These are phyloP conservation scores for Eruca vesicaria DNA, from an alignment of 441 rosid species.

Conservation along the genomic window DNA sequence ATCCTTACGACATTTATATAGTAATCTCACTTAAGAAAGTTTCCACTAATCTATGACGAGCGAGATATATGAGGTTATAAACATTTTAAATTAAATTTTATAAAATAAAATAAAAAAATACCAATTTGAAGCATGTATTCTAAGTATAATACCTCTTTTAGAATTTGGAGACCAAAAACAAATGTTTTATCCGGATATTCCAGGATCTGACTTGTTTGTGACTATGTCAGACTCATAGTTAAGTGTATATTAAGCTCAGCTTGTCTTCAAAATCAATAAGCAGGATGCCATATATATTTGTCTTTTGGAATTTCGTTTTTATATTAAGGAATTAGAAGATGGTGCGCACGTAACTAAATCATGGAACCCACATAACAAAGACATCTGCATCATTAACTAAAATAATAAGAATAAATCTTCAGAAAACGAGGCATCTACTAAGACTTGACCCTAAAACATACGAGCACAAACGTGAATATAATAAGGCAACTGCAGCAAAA, in stretches of 20 bases:
- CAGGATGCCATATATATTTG: too few relatives aligned
- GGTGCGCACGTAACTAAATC: conserved; percentile 42
- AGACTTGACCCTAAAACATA: background rate
- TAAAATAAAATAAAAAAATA: too few relatives aligned
- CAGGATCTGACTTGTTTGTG: too few relatives aligned
- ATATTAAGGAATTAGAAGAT: conserved; percentile 17
- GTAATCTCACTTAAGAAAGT: too few relatives aligned
- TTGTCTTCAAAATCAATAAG: too few relatives aligned
- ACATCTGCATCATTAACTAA: conserved; percentile 1
- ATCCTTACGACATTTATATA: background rate
- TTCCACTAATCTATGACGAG: too few relatives aligned
- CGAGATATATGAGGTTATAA: too few relatives aligned
- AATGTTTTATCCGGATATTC: too few relatives aligned
- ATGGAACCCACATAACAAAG: conserved; percentile 28
- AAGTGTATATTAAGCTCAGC: background rate
- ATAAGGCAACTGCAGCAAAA: conserved; percentile 90
- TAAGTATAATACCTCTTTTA: too few relatives aligned
- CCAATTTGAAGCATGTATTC: too few relatives aligned
- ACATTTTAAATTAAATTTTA: too few relatives aligned
- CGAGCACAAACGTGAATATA: conserved; percentile 44
- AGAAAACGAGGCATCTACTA: background rate
- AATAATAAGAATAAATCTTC: background rate
- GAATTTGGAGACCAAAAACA: too few relatives aligned
- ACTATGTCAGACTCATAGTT: background rate
- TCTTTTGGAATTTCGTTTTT: background rate